Base-by-base conservation (phyloP, 2,329 filamentous ascomycete genomes). In the Blastomyces percursus region DNA sequence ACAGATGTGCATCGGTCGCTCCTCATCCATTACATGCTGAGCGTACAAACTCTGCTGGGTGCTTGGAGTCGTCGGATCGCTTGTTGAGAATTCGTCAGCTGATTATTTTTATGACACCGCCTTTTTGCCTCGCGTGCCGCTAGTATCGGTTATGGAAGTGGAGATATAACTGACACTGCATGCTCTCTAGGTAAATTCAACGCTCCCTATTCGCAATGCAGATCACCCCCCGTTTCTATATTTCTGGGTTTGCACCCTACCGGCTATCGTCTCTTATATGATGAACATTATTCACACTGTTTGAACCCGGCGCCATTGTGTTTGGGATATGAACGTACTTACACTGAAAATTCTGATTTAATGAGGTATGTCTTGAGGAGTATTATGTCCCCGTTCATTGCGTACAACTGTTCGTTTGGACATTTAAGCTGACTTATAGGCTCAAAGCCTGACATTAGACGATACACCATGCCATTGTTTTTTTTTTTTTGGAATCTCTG, bases 251-350 rank as follows among this genome's bases (percentile, higher is more conserved):
- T 65, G 60, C 65, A 61, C 64, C 66, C 62, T 7, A 62, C 64
- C 66, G 68, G 69, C 68, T 68, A 70, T 71, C 73, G 72, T 73
- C 74, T 73, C 76, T 77, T 68, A 73, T 69, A 85, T 85, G 84
- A 86, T 86, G 83, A 86, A 81, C 77, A 79, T 78, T 86, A 86
- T 86, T 86, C 84, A 86, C 84, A 86, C 84, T 86, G 83, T 86
- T 84, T 85, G 84, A 86, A 77, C 79, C 75, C 75, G 73, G 73
- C 75, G 73, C 71, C 73, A 75, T 79, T 79, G 79, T 75, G 77
- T 78, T 75, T 73, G 70, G 80, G 78, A 75, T 68, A 81, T 85
- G 83, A 85, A 82, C 81, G 79, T 78, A 76, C 21, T 72, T 74
- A 81, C 81, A 83, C 79, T 80, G 77, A 83, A 83, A 84, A 86